Evolutionary conservation across 768 basidiomycete species (phyloP), one percentile per base, ranked within the genome.

Genomic region (Chlorophyllum brunneum): DNA sequence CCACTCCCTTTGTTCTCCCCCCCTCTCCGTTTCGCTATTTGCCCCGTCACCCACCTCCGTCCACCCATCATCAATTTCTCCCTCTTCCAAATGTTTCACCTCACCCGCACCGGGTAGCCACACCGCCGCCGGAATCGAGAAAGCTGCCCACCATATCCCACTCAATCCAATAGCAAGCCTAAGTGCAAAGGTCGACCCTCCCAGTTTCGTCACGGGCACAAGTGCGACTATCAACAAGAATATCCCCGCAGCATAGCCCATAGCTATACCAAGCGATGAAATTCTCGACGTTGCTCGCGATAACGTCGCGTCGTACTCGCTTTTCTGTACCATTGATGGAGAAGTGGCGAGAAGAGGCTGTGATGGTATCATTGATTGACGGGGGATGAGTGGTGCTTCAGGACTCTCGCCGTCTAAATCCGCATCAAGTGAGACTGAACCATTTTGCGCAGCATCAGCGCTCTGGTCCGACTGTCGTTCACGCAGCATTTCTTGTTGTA

Each of bases 181-280:
- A 2, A 98, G 72, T 0, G 89, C 75, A 58, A 82, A 83, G 0
- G 92, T 93, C 4, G 86, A 86, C 0, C 91, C 90, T 5, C 81
- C 68, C n/a, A 89, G 65, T 6, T 70, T 64, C 1, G 80, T 82
- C 13, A 98, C 88, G 0, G 94, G 95, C 0, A 98, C 68, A 26
- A 94, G 73, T 0, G 88, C 78, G 9, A 88, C 65, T n/a, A 86
- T 66, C 2, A 97, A 78, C 0, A 89, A 70, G 10, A 83, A 63
- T 37, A 95, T 94, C 0, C 95, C 94, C 0, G 92, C 86, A 0
- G 76, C 73, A 62, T 95, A 98, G 0, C 93, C 94, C 1, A 91
- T 74, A 0, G 92, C 93, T 29, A 93, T 91, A 2, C 92, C 93
- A 4, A 80, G 74, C 0, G 92, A 85, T 0, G 94, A 97, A 31